phyloP scores from a whole-genome alignment of 345 rosid species.

The Pugionium cornutum region DNA sequence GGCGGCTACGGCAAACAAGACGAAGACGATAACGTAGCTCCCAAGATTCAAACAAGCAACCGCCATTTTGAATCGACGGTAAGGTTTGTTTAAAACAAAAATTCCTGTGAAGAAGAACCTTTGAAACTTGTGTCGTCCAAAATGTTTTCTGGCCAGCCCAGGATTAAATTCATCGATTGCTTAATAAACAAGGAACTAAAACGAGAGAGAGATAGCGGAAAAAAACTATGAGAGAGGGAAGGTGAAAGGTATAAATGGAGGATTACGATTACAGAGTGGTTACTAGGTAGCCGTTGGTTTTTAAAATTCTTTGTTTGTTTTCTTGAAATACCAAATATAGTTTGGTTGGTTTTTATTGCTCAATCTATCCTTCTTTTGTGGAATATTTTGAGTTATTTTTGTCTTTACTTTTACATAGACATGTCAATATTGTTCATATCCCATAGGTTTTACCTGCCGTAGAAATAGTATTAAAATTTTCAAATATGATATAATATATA shows the following conservation, averaged over 20 bases:
- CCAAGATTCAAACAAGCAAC: slow-evolving; percentile 28
- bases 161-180: slow-evolving; percentile 37
- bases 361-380: slow-evolving; percentile 39
- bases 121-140: slow-evolving; percentile 37
- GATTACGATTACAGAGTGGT: slow-evolving; percentile 34
- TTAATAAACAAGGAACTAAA: slow-evolving; percentile 33
- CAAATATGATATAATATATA: too few relatives aligned
- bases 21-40: slow-evolving; percentile 26
- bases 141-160: slow-evolving; percentile 38
- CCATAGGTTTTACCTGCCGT: too few relatives aligned
- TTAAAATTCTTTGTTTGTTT: slow-evolving; percentile 19
- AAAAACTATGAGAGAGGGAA: slow-evolving; percentile 1
- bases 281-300: slow-evolving; percentile 25
- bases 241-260: slow-evolving; percentile 28
- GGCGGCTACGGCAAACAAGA: slow-evolving; percentile 23
- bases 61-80: slow-evolving; percentile 25
- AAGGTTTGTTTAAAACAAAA: neutral
- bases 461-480: too few relatives aligned
- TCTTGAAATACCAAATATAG: slow-evolving; percentile 31
- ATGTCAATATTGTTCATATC: too few relatives aligned
- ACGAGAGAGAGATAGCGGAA: neutral
- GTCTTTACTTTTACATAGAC: neutral
- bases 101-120: slow-evolving; percentile 26
- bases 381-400: slow-evolving; percentile 28
- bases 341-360: slow-evolving; percentile 28